phyloP scores from a whole-genome alignment of 75 land plant species.

The Picea glauca region DNA sequence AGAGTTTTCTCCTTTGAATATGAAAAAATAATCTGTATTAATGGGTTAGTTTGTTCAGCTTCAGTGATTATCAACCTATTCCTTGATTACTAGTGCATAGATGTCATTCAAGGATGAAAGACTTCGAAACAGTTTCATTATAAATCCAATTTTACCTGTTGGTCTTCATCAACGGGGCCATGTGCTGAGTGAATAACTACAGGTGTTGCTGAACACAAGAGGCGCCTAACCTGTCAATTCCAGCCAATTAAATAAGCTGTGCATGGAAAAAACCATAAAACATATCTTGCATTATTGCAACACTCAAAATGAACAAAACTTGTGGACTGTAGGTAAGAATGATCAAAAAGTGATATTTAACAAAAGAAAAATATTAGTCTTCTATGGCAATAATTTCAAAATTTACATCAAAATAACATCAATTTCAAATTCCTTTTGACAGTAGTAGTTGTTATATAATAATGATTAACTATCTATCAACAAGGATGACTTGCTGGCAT shows the following conservation, averaged over 20 bases:
- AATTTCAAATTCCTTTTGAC: background rate
- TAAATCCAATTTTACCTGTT: constrained; percentile 66
- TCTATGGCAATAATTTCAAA: background rate
- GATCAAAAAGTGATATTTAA: background rate
- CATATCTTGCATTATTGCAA: background rate
- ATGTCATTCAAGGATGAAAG: background rate
- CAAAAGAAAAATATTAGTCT: background rate
- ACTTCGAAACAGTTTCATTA: background rate
- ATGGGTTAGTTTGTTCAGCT: background rate
- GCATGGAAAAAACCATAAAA: background rate
- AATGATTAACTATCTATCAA: background rate
- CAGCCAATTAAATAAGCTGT: background rate
- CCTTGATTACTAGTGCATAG: background rate
- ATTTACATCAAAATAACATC: background rate
- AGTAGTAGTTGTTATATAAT: background rate
- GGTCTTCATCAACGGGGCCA: constrained; percentile 89
- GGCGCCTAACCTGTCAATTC: constrained; percentile 72
- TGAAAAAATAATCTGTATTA: background rate
- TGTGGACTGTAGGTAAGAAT: background rate
- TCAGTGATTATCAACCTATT: background rate
- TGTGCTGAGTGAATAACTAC: constrained; percentile 71
- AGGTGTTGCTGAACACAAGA: constrained; percentile 86
- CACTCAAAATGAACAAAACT: background rate
- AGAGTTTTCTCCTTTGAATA: background rate
- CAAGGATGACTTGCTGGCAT: background rate